A percentile compares a stretch with the other conserved stretches of the same genome.
Conservation (phyloP, 75 land plant genomes). For the Sequoia sempervirens region DNA sequence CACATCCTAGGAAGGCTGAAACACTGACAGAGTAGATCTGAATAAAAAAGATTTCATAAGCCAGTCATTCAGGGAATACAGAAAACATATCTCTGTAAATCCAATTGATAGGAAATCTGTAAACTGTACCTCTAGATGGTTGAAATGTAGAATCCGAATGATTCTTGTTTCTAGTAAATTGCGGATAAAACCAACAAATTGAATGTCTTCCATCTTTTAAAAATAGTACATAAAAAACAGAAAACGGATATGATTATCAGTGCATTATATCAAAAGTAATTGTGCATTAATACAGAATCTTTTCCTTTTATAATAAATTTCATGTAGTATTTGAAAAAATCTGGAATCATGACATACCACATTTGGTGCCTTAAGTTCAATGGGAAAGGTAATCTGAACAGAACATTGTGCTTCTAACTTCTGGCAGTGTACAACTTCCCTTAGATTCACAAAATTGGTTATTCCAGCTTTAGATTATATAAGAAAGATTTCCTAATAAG, state of each 20-base stretch:
- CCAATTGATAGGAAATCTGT: neutral
- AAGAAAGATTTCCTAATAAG: neutral
- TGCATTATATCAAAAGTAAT: neutral
- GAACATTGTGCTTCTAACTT: slow-evolving; percentile 99
- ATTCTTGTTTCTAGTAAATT: slow-evolving; percentile 90
- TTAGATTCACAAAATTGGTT: slow-evolving; percentile 18
- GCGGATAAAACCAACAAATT: slow-evolving; percentile 78
- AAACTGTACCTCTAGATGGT: slow-evolving; percentile 80
- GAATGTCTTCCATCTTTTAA: slow-evolving; percentile 88
- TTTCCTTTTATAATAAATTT: neutral
- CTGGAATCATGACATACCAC: slow-evolving; percentile 48
- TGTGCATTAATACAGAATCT: neutral
- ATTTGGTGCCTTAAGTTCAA: slow-evolving; percentile 69
- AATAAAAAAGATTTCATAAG: slow-evolving; percentile 3
- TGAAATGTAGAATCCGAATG: slow-evolving; percentile 84
- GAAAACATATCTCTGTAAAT: neutral
- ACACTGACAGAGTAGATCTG: slow-evolving; percentile 91
- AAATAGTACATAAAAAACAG: neutral
- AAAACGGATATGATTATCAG: neutral
- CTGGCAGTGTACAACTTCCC: slow-evolving; percentile 86
- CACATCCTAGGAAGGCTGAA: slow-evolving; percentile 90
- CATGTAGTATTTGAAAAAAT: neutral
- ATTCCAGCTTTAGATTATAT: neutral
- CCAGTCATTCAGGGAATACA: neutral
- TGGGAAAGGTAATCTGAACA: slow-evolving; percentile 93